Evolutionary conservation across 257 asterid species (phyloP), one percentile per base, ranked within the genome.

Genomic region (Penstemon newberryi): DNA sequence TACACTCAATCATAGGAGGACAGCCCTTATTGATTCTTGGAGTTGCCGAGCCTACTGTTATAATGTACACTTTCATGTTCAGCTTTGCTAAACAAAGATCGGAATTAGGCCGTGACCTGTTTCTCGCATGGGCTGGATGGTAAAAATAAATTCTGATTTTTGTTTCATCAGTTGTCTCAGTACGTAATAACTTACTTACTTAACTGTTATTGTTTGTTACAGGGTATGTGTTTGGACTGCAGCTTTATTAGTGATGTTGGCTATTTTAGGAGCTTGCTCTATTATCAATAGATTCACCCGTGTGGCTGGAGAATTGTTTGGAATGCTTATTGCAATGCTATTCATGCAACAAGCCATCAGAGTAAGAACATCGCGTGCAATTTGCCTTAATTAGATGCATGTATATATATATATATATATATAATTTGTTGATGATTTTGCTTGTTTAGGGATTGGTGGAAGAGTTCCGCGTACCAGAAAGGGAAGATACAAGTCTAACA

Each of bases 221-320:
- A 90, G 97, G 97, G 96, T 91, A 8, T 91, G 97, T 45, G 93
- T 91, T 41, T 91, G 97, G 97, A 91, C 97, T 15, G 91, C 96
- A n/a, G 79, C 83, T 50, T 61, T 91, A 79, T 77, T 91, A 65
- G 83, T 88, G 82, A 49, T 91, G 72, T 53, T 91, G 74, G 92
- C 97, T 59, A 73, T 83, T 42, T 67, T 83, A 57, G 97, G 97
- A 60, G 95, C 95, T 77, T 91, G 97, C 85, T 91, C 97, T 45
- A 86, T 91, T 57, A 91, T 91, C 77, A 91, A 91, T 52, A 75
- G 97, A 77, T 91, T 91, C 44, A 91, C 97, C 61, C 97, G 97
- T 37, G 71, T 91, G 55, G 97, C 96, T 0, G 97, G 97, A 12
- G 97, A 91, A 72, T 60, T 89, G 5, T 91, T 91, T 68, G 97